A percentile compares a stretch with the other conserved stretches of the same genome.
phyloP scores from a whole-genome alignment of 2,329 filamentous ascomycete species.

The Alternaria ethzedia region DNA sequence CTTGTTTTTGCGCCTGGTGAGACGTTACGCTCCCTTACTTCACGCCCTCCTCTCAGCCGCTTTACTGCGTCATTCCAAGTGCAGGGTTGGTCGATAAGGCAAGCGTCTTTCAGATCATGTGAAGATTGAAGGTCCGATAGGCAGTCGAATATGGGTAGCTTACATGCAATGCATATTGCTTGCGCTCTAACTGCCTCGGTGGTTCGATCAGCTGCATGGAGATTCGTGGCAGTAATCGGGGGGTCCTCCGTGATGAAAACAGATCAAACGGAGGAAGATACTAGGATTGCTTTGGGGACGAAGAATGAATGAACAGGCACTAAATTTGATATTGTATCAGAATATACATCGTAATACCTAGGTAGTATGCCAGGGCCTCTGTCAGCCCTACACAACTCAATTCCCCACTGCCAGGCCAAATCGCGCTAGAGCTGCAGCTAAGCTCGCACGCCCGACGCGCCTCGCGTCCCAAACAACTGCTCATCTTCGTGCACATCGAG shows the following conservation, averaged over 20 bases:
- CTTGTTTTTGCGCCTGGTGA: neutral
- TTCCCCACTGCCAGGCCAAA: conserved; percentile 9
- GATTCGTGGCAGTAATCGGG: neutral
- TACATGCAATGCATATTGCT: neutral
- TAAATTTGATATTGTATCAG: neutral
- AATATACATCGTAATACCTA: neutral
- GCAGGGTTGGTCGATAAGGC: neutral
- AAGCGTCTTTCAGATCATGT: neutral
- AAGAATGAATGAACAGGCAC: neutral
- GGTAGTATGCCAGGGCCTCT: neutral
- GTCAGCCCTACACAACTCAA: conserved; percentile 10
- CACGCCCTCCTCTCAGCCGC: neutral
- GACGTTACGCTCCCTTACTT: neutral
- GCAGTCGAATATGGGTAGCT: neutral
- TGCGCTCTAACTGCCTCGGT: neutral
- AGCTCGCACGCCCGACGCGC: conserved; percentile 23
- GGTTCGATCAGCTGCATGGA: neutral
- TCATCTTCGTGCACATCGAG: conserved; percentile 9
- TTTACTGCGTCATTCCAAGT: neutral
- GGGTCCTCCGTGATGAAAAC: neutral
- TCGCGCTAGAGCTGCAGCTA: conserved; percentile 26
- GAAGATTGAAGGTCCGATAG: neutral
- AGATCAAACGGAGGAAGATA: neutral
- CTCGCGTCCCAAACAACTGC: conserved; percentile 22
- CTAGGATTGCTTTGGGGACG: neutral